These are phyloP conservation scores for Malania oleifera DNA, from an alignment of 164 flowering plant species.

Conservation along the genomic window DNA sequence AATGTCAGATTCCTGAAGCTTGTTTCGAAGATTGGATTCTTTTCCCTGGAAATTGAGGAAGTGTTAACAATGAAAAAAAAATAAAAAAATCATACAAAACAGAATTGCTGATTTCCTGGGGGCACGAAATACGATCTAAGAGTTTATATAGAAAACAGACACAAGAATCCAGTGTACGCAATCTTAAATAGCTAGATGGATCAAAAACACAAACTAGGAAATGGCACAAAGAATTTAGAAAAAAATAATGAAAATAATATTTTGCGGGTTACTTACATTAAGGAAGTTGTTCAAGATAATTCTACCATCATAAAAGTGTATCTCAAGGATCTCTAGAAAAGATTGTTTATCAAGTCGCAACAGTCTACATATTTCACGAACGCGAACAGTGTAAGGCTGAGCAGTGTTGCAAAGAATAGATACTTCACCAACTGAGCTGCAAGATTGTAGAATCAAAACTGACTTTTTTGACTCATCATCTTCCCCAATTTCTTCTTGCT, in stretches of 20 bases:
- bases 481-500: constrained; percentile 50
- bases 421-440: constrained; percentile 70
- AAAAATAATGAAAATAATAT: background rate
- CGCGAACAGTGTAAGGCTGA: constrained; percentile 81
- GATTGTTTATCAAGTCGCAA: constrained; percentile 83
- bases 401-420: constrained; percentile 89
- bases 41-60: constrained; percentile 48
- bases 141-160: no score
- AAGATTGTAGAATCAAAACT: constrained; percentile 36
- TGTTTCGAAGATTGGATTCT: constrained; percentile 51
- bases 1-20: constrained; percentile 76
- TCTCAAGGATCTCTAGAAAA: constrained; percentile 57
- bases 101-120: no score
- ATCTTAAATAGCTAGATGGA: no score
- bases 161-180: no score
- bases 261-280: constrained; percentile 45
- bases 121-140: no score
- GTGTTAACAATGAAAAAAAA: background rate
- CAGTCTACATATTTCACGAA: constrained; percentile 72
- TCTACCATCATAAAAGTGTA: constrained; percentile 68
- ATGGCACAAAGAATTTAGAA: no score
- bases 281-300: constrained; percentile 64
- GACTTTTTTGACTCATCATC: constrained; percentile 60
- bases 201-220: no score
- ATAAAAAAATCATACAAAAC: no score